Percentiles rank a stretch among this genome's conserved stretches.
phyloP scores from a whole-genome alignment of 202 grass and related monocot species.

The Cymbopogon flexuosus region DNA sequence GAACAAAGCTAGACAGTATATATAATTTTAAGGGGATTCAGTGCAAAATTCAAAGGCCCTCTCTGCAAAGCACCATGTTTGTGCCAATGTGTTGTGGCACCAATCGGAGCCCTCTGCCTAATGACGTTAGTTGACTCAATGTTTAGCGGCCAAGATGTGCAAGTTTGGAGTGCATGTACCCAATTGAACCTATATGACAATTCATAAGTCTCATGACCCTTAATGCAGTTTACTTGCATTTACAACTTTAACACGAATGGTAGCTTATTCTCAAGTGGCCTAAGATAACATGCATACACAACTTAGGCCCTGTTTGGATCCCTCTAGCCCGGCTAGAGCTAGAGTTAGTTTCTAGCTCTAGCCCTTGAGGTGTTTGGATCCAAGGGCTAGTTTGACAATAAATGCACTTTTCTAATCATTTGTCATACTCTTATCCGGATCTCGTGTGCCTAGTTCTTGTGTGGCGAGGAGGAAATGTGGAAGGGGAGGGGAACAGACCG shows the following conservation, averaged over 20 bases:
- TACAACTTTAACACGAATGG: neutral
- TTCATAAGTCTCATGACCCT: neutral
- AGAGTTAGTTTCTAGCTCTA: no score
- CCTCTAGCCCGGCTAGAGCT: no score
- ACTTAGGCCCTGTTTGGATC: no score
- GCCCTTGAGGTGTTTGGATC: no score
- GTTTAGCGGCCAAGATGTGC: neutral
- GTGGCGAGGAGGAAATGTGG: no score
- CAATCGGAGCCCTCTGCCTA: neutral
- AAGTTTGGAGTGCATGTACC: neutral
- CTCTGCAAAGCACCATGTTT: neutral
- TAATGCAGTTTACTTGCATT: neutral
- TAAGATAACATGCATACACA: neutral
- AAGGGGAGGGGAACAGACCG: no score
- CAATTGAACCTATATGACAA: neutral
- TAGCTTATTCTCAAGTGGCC: constrained; percentile 8
- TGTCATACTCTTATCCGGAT: no score
- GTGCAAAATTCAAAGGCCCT: neutral
- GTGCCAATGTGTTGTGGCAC: neutral
- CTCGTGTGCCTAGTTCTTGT: no score
- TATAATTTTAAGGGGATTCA: neutral
- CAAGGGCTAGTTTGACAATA: no score
- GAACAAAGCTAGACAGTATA: neutral
- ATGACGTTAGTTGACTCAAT: neutral
- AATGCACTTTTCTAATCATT: no score